phyloP scores from a whole-genome alignment of 768 basidiomycete genomes.

The Podaxis pistillaris region DNA sequence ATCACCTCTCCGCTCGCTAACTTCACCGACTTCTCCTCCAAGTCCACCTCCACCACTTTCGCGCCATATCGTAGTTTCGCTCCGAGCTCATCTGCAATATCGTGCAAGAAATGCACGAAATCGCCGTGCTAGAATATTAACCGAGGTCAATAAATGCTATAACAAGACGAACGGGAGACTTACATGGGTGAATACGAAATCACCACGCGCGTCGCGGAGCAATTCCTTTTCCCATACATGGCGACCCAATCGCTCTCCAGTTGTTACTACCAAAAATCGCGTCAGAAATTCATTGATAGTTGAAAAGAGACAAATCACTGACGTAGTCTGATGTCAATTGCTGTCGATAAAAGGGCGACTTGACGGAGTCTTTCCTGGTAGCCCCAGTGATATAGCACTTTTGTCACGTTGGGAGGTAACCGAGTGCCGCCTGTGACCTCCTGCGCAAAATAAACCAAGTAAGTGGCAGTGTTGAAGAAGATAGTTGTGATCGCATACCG shows the following conservation, averaged over 20 bases:
- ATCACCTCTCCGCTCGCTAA: constrained; percentile 40
- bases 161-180: constrained; percentile 20
- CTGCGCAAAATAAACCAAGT: neutral
- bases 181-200: constrained; percentile 36
- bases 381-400: constrained; percentile 58
- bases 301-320: constrained; percentile 7
- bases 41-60: constrained; percentile 29
- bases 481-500: neutral
- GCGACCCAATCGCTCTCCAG: constrained; percentile 46
- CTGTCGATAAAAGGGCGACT: constrained; percentile 24
- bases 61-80: constrained; percentile 38
- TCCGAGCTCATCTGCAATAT: constrained; percentile 42
- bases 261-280: constrained; percentile 35
- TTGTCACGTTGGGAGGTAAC: constrained; percentile 51
- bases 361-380: constrained; percentile 27
- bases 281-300: neutral
- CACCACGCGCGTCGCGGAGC: constrained; percentile 41
- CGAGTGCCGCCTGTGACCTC: constrained; percentile 29
- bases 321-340: constrained; percentile 22
- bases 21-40: constrained; percentile 28
- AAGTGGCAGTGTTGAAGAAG: neutral
- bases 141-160: neutral
- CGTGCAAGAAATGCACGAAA: constrained; percentile 46
- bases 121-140: constrained; percentile 42
- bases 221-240: constrained; percentile 54